phyloP scores from a whole-genome alignment of 2,329 filamentous ascomycete genomes.

The Cephalotrichum gorgonifer region DNA sequence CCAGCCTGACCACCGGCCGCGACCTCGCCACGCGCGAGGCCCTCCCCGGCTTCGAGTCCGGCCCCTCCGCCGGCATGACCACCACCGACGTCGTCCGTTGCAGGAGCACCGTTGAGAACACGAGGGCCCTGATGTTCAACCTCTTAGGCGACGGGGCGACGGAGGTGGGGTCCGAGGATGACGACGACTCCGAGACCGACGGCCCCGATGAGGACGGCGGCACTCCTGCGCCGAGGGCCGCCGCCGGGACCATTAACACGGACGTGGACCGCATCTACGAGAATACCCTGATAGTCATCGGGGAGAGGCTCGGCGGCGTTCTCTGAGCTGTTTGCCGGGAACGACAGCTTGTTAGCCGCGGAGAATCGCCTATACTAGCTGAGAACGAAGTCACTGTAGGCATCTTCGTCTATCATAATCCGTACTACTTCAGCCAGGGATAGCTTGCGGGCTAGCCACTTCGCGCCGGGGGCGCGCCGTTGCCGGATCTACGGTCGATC shows the following conservation, averaged over 20 bases:
- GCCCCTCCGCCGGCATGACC: conserved; percentile 55
- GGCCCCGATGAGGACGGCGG: conserved; percentile 24
- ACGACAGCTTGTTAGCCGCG: no score
- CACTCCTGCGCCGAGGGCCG: neutral
- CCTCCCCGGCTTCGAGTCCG: conserved; percentile 61
- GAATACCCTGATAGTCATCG: conserved; percentile 64
- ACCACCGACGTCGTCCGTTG: conserved; percentile 80
- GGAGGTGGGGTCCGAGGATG: conserved; percentile 32
- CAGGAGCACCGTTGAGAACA: conserved; percentile 69
- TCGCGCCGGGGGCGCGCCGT: no score
- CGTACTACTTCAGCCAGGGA: no score
- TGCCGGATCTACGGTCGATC: no score
- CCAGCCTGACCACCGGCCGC: conserved; percentile 58
- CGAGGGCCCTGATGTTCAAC: conserved; percentile 48
- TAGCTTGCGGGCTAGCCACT: no score
- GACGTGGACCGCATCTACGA: conserved; percentile 67
- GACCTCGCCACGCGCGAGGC: conserved; percentile 54
- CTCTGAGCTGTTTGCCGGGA: neutral
- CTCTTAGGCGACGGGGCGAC: conserved; percentile 26
- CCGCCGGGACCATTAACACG: conserved; percentile 3
- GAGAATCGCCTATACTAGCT: no score
- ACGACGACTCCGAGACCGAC: conserved; percentile 24
- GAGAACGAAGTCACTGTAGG: no score
- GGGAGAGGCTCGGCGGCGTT: conserved; percentile 48
- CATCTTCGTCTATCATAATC: no score